phyloP scores from a whole-genome alignment of 768 basidiomycete species.

The Naganishia randhawae region DNA sequence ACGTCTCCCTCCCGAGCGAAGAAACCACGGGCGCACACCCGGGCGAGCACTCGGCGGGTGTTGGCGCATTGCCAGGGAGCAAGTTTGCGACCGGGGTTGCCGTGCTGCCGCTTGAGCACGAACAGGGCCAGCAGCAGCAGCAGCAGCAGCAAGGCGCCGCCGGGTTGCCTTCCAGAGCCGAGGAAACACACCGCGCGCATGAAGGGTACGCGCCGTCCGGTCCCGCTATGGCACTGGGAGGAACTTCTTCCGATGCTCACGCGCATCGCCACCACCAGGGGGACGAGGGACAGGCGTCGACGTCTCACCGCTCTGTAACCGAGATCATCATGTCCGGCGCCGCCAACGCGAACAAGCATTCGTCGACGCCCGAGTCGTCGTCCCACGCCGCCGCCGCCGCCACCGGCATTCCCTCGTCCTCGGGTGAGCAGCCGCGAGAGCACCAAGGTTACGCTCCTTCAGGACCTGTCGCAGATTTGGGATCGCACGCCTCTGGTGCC shows the following conservation, averaged over 20 bases:
- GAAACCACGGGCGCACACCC: slow-evolving; percentile 39
- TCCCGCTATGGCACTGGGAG: not conserved
- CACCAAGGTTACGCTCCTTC: slow-evolving; percentile 19
- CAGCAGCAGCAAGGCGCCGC: not conserved
- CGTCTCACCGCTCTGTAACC: not conserved
- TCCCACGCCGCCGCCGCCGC: not conserved
- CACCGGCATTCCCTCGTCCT: not conserved
- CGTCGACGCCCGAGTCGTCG: not conserved
- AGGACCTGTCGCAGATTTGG: not conserved
- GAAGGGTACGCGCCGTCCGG: not conserved
- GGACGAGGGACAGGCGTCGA: not conserved
- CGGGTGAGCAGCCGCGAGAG: not conserved
- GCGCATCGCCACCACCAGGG: not conserved
- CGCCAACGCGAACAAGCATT: not conserved
- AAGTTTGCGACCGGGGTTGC: slow-evolving; percentile 40
- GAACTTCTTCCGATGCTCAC: not conserved
- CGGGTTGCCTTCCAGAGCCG: not conserved
- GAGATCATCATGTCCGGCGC: not conserved
- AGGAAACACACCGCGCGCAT: not conserved
- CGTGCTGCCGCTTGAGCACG: slow-evolving; percentile 39
- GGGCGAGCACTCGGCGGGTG: slow-evolving; percentile 37
- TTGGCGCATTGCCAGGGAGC: slow-evolving; percentile 39
- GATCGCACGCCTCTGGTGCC: not conserved
- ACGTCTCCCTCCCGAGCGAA: slow-evolving; percentile 35
- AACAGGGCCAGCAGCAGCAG: slow-evolving; percentile 24